Evolutionary conservation across 2,329 filamentous ascomycete genomes (phyloP).

Genomic region (Talaromyces sp.): DNA sequence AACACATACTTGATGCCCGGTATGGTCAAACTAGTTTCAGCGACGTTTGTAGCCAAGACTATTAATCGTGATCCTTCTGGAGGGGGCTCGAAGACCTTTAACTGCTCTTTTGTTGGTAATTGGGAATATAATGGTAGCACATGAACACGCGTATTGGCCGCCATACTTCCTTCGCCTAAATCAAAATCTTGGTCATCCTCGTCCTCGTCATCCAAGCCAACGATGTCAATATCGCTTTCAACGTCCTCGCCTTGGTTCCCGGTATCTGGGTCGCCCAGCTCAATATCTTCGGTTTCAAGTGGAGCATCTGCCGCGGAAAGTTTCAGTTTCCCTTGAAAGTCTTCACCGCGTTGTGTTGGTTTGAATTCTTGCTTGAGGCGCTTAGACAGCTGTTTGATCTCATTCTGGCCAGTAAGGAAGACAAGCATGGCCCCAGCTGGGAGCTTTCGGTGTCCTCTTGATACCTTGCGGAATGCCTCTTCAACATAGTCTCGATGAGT

Average conservation of each 20-base stretch:
- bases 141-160: conserved; percentile 65
- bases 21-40: conserved; percentile 94
- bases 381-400: conserved; percentile 80
- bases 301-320: conserved; percentile 72
- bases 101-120: conserved; percentile 81
- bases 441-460: conserved; percentile 79
- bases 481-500: conserved; percentile 86
- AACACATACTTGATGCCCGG: conserved; percentile 94
- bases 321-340: conserved; percentile 61
- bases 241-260: conserved; percentile 48
- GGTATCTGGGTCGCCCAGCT: conserved; percentile 58
- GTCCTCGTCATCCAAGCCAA: conserved; percentile 52
- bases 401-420: conserved; percentile 88
- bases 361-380: conserved; percentile 64
- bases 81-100: conserved; percentile 79
- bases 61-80: conserved; percentile 80
- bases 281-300: conserved; percentile 79
- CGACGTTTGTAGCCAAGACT: conserved; percentile 90
- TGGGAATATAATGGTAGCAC: conserved; percentile 92
- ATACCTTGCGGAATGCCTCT: conserved; percentile 82
- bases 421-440: conserved; percentile 88
- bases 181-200: conserved; percentile 63
- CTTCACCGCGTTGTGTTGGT: conserved; percentile 44
- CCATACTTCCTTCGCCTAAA: conserved; percentile 54
- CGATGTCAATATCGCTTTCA: conserved; percentile 55